Conservation (phyloP, 1,139 yeast genomes). For the Candida dubliniensis region DNA sequence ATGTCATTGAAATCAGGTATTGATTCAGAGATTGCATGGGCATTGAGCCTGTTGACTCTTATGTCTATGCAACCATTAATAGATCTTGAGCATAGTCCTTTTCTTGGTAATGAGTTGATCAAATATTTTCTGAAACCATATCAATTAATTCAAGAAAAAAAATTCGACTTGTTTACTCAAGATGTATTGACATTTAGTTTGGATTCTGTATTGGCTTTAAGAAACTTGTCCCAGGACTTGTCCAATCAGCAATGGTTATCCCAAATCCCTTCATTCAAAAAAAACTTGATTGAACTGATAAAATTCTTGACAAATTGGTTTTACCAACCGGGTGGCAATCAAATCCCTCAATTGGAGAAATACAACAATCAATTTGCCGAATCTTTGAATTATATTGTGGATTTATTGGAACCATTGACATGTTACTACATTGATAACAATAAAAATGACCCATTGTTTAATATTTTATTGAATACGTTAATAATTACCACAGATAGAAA, state of each 20-base stretch:
- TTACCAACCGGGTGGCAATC: conserved; percentile 19
- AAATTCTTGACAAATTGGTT: conserved; percentile 48
- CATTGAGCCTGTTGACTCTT: conserved; percentile 58
- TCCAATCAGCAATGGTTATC: conserved; percentile 81
- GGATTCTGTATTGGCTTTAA: conserved; percentile 67
- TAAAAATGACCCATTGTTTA: conserved; percentile 61
- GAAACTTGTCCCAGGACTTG: conserved; percentile 82
- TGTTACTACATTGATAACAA: conserved; percentile 78
- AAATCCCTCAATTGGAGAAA: conserved; percentile 20
- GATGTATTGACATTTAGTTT: conserved; percentile 45
- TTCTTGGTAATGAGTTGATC: conserved; percentile 52
- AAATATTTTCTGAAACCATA: conserved; percentile 39
- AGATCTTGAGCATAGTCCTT: conserved; percentile 49
- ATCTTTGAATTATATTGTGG: conserved; percentile 67
- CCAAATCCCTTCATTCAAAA: conserved; percentile 49
- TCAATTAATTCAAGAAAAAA: conserved; percentile 27
- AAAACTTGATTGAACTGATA: conserved; percentile 46
- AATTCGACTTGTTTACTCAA: conserved; percentile 13
- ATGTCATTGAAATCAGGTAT: conserved; percentile 66
- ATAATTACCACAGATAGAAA: conserved; percentile 55
- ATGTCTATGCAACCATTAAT: conserved; percentile 55
- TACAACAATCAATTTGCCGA: conserved; percentile 53
- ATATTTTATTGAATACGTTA: conserved; percentile 49
- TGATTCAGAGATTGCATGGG: conserved; percentile 64
- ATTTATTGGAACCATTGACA: conserved; percentile 80